These are phyloP conservation scores for Stemphylium lycopersici DNA, from an alignment of 2,329 filamentous ascomycete species.

Conservation along the genomic window DNA sequence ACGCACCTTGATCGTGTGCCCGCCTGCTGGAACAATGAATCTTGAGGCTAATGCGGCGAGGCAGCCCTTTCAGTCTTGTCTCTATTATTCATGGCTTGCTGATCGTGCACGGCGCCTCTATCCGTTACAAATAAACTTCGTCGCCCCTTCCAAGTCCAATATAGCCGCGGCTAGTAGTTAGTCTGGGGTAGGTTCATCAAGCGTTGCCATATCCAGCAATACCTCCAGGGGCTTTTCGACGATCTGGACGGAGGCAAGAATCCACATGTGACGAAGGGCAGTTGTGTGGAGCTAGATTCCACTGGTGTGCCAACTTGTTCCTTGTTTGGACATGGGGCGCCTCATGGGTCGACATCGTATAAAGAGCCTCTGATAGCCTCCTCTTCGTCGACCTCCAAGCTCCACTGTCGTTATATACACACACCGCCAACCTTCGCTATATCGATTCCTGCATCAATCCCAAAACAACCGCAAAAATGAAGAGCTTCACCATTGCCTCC, in stretches of 20 bases:
- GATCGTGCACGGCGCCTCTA: neutral
- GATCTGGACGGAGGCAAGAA: constrained; percentile 15
- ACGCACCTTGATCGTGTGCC: constrained; percentile 11
- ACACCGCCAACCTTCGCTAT: constrained; percentile 20
- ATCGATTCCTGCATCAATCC: constrained; percentile 12
- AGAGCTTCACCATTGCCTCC: constrained; percentile 46
- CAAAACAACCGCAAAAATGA: constrained; percentile 41
- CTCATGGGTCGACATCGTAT: constrained; percentile 21
- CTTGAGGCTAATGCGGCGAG: neutral
- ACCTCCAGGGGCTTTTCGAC: constrained; percentile 22
- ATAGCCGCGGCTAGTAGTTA: constrained; percentile 9
- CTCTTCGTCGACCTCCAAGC: constrained; percentile 8
- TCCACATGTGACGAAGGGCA: constrained; percentile 32
- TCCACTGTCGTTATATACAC: constrained; percentile 22
- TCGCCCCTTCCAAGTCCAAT: constrained; percentile 6
- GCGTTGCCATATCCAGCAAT: constrained; percentile 15
- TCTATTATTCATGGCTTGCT: neutral
- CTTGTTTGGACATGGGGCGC: constrained; percentile 13
- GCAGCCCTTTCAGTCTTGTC: constrained; percentile 1
- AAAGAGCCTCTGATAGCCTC: constrained; percentile 22
- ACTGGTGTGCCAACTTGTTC: constrained; percentile 18
- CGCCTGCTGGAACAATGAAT: neutral
- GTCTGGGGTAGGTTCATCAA: constrained; percentile 16
- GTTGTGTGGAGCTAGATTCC: constrained; percentile 10
- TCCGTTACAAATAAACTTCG: constrained; percentile 9